These are phyloP conservation scores for Suhomyces tanzawaensis DNA, from an alignment of 805 yeast species.

Conservation along the genomic window DNA sequence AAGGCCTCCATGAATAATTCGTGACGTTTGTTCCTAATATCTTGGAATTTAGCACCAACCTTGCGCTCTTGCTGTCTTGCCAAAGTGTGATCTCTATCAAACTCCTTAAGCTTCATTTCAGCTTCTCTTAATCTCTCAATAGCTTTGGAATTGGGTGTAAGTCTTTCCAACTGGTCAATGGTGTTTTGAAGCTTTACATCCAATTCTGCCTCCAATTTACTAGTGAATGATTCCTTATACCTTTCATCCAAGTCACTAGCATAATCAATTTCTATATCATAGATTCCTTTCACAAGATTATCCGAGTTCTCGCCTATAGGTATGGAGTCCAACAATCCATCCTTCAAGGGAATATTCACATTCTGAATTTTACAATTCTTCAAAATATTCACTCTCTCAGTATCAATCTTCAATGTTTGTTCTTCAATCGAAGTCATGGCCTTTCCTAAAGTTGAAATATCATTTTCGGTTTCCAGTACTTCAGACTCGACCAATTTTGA, in stretches of 20 bases:
- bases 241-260: constrained; percentile 38
- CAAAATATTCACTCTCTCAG: constrained; percentile 57
- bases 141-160: constrained; percentile 84
- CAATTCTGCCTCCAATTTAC: constrained; percentile 37
- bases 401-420: constrained; percentile 48
- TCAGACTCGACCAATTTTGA: constrained; percentile 31
- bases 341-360: constrained; percentile 57
- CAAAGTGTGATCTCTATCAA: constrained; percentile 61
- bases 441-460: constrained; percentile 28
- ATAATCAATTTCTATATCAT: constrained; percentile 57
- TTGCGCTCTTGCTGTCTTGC: constrained; percentile 62
- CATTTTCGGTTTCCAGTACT: constrained; percentile 38
- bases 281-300: constrained; percentile 35
- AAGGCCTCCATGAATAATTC: constrained; percentile 69
- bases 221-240: constrained; percentile 41
- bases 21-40: constrained; percentile 57
- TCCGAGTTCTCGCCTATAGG: constrained; percentile 56
- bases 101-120: constrained; percentile 53
- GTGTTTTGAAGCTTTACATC: constrained; percentile 32
- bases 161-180: constrained; percentile 37
- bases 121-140: constrained; percentile 71
- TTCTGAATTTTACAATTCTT: constrained; percentile 75
- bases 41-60: constrained; percentile 54
- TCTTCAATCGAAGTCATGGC: constrained; percentile 47
- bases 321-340: constrained; percentile 59